A percentile compares a stretch with the other conserved stretches of the same genome.
phyloP scores from a whole-genome alignment of 2,329 filamentous ascomycete species.

The Ophiocordyceps robertsii region DNA sequence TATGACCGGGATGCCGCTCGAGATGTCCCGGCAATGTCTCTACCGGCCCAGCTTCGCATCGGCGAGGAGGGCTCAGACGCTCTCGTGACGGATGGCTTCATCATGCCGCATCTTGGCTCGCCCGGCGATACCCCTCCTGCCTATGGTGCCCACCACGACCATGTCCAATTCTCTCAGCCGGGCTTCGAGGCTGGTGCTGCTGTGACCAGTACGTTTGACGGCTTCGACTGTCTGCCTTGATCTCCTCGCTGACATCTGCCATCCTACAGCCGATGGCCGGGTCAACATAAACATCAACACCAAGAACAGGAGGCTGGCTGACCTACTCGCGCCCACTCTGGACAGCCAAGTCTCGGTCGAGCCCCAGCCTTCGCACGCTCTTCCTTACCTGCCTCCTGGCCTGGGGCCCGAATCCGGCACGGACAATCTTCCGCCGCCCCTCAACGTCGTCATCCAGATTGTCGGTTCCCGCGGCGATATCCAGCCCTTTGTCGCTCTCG shows the following conservation, averaged over 20 bases:
- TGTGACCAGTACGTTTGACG: constrained; percentile 32
- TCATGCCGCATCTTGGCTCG: constrained; percentile 25
- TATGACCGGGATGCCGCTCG: neutral
- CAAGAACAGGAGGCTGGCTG: constrained; percentile 49
- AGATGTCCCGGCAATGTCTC: neutral
- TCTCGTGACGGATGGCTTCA: constrained; percentile 24
- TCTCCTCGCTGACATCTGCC: neutral
- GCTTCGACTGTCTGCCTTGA: neutral
- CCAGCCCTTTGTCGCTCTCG: constrained; percentile 61
- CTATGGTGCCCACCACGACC: constrained; percentile 43
- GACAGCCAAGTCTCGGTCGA: constrained; percentile 41
- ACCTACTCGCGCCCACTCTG: constrained; percentile 53
- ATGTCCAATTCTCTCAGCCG: constrained; percentile 45
- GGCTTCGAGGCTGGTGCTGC: constrained; percentile 50
- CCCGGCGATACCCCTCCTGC: constrained; percentile 35
- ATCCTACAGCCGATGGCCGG: constrained; percentile 52
- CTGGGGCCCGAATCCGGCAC: constrained; percentile 51
- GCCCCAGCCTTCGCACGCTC: constrained; percentile 36
- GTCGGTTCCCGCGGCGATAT: constrained; percentile 64
- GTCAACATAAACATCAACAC: constrained; percentile 71
- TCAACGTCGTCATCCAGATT: constrained; percentile 64
- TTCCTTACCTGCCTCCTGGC: constrained; percentile 59
- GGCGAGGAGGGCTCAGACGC: constrained; percentile 8
- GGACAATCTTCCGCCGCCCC: constrained; percentile 39
- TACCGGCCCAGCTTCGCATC: neutral